Evolutionary conservation across 2,329 filamentous ascomycete species (phyloP).

Genomic region (Colletotrichum sp.): DNA sequence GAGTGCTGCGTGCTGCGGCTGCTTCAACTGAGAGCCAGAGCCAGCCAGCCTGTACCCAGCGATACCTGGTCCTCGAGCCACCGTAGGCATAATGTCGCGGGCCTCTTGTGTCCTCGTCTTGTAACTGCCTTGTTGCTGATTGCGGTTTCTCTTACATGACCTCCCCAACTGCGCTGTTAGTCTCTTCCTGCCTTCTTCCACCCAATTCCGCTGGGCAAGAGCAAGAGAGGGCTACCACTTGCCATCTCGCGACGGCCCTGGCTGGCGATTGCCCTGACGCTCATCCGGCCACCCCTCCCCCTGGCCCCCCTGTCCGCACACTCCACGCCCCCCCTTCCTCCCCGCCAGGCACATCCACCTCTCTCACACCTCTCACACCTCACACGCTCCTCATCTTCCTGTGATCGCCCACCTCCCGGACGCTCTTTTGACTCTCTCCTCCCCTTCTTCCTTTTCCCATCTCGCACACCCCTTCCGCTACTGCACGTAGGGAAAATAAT

Average conservation of each 20-base stretch:
- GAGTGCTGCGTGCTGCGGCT: neutral
- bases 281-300: neutral
- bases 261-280: neutral
- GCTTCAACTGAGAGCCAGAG: neutral
- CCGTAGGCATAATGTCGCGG: neutral
- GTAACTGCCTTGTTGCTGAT: neutral
- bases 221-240: neutral
- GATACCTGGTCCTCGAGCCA: neutral
- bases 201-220: neutral
- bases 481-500: constrained; percentile 14
- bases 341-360: neutral
- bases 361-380: constrained; percentile 5
- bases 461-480: constrained; percentile 9
- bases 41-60: neutral
- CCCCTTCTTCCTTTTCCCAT: neutral
- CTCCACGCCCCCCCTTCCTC: neutral
- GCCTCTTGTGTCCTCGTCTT: neutral
- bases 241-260: neutral
- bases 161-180: neutral
- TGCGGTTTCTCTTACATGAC: neutral
- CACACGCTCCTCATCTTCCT: constrained; percentile 14
- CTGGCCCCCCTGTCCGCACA: neutral
- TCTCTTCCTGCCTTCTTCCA: neutral
- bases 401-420: constrained; percentile 18
- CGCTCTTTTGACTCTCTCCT: neutral